Conservation (phyloP, 345 rosid species). For the Abelmoschus esculentus region DNA sequence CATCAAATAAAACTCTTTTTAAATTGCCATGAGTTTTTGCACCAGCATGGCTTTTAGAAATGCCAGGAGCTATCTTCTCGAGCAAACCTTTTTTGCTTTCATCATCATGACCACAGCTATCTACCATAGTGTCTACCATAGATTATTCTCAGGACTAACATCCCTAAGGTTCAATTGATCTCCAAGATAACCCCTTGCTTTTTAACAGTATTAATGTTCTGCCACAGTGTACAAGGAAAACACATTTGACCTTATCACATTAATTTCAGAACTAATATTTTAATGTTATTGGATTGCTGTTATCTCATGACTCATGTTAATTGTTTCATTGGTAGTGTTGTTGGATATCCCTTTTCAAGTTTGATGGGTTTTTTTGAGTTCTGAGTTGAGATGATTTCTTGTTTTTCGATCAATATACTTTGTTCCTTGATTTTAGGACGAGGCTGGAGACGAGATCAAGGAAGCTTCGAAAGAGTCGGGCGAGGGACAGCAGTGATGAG, state of each 20-base stretch:
- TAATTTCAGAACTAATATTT: background rate
- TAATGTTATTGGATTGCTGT: background rate
- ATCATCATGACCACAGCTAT: background rate
- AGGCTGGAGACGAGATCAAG: constrained; percentile 79
- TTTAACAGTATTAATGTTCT: background rate
- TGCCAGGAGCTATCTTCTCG: background rate
- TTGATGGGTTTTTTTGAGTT: background rate
- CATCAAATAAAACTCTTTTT: background rate
- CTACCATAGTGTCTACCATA: background rate
- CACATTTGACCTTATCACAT: background rate
- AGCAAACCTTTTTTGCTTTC: background rate
- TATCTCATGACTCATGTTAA: background rate
- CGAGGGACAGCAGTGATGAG: constrained; percentile 44
- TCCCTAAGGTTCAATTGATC: background rate
- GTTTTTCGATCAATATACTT: background rate
- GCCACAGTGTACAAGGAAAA: background rate
- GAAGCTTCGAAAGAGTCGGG: constrained; percentile 68
- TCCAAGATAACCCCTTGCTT: background rate
- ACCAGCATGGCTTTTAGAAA: background rate
- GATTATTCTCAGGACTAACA: background rate
- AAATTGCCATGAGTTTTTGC: background rate
- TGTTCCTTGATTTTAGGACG: constrained; percentile 38
- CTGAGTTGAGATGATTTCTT: background rate
- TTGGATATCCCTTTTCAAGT: background rate
- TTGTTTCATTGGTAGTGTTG: background rate